Conservation (phyloP, 1,284 basidiomycete genomes). For the Naganishia sp. region DNA sequence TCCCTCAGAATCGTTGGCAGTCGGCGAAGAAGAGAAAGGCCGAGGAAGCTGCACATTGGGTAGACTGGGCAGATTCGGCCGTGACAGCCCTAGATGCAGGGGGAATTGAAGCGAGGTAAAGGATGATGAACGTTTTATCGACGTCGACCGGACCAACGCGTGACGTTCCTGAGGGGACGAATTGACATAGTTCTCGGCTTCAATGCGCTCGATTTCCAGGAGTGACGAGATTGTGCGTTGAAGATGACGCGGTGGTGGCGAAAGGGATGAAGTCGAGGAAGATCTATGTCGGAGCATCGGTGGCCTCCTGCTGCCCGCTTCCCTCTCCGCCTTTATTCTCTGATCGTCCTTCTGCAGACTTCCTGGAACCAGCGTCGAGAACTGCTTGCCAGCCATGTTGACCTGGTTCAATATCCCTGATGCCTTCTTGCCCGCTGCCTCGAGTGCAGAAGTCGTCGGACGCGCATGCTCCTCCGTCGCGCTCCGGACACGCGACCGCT, state of each 20-base stretch:
- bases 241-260: conserved; percentile 22
- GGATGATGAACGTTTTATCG: conserved; percentile 22
- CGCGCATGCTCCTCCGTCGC: not conserved
- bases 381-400: conserved; percentile 26
- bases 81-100: conserved; percentile 23
- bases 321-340: not conserved
- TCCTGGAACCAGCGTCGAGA: conserved; percentile 18
- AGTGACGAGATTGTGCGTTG: conserved; percentile 31
- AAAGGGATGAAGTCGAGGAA: conserved; percentile 19
- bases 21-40: conserved; percentile 10
- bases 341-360: conserved; percentile 8
- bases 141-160: conserved; percentile 10
- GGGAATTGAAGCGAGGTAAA: conserved; percentile 27
- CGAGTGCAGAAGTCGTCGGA: conserved; percentile 2
- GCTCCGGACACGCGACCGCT: conserved; percentile 9
- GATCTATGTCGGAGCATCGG: conserved; percentile 25
- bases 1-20: conserved; percentile 4
- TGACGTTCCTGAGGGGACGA: conserved; percentile 25
- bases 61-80: conserved; percentile 23
- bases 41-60: conserved; percentile 19
- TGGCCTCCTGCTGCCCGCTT: not conserved
- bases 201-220: conserved; percentile 12
- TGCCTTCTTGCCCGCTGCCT: conserved; percentile 15
- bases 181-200: conserved; percentile 13
- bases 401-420: conserved; percentile 24